Percentiles rank a stretch among this genome's conserved stretches.
These are phyloP conservation scores for Inga laurina DNA, from an alignment of 306 rosid genomes.

Conservation along the genomic window DNA sequence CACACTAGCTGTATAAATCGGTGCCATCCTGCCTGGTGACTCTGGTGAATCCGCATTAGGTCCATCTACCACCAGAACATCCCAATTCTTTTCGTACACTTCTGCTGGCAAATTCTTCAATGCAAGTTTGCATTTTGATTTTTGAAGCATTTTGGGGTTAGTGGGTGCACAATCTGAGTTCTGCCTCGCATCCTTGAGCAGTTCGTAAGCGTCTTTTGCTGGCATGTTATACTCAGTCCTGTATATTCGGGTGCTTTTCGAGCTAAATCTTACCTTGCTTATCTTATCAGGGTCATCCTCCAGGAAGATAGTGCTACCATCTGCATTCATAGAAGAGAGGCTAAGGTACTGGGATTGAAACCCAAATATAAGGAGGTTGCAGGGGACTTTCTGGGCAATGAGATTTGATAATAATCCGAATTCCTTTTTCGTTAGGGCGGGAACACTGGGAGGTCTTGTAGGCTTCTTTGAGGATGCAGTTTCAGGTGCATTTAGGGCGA, in stretches of 20 bases:
- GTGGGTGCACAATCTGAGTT: slow-evolving; percentile 56
- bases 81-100: slow-evolving; percentile 76
- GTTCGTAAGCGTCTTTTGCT: slow-evolving; percentile 70
- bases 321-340: slow-evolving; percentile 69
- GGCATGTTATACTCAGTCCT: slow-evolving; percentile 52
- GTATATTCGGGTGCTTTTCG: slow-evolving; percentile 56
- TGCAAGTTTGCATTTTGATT: slow-evolving; percentile 77
- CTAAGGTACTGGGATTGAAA: slow-evolving; percentile 60
- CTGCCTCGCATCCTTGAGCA: slow-evolving; percentile 74
- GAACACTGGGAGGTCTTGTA: slow-evolving; percentile 36
- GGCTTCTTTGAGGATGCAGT: slow-evolving; percentile 34
- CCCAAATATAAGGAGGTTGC: slow-evolving; percentile 92
- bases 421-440: slow-evolving; percentile 58
- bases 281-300: slow-evolving; percentile 56
- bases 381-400: slow-evolving; percentile 65
- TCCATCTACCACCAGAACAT: slow-evolving; percentile 81
- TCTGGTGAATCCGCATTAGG: slow-evolving; percentile 66
- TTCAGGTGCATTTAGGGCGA: slow-evolving; percentile 14
- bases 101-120: slow-evolving; percentile 66
- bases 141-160: slow-evolving; percentile 43
- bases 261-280: slow-evolving; percentile 37
- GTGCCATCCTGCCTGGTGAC: slow-evolving; percentile 81
- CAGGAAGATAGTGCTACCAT: slow-evolving; percentile 75
- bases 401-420: slow-evolving; percentile 58
- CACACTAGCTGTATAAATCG: slow-evolving; percentile 73